A percentile compares a stretch with the other conserved stretches of the same genome.
phyloP scores from a whole-genome alignment of 2,329 filamentous ascomycete genomes.

The Aspergillus aculeatinus region DNA sequence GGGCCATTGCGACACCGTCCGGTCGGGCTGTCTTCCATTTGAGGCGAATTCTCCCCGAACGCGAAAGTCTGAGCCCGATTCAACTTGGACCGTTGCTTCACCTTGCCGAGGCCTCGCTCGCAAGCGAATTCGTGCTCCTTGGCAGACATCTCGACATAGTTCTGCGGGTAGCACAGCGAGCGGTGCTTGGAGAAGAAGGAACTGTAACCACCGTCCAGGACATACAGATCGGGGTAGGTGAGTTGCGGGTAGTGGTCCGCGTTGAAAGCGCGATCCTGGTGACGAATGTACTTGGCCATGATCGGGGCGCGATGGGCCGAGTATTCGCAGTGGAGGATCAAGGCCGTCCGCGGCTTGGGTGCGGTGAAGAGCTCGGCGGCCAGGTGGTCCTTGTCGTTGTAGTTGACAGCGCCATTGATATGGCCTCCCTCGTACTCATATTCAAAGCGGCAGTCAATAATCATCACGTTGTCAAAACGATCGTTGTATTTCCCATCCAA shows the following conservation, averaged over 20 bases:
- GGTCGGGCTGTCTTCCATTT: conserved; percentile 64
- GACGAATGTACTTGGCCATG: conserved; percentile 91
- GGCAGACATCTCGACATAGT: conserved; percentile 95
- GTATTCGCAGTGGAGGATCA: conserved; percentile 98
- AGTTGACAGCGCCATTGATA: conserved; percentile 90
- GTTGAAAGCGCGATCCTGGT: conserved; percentile 82
- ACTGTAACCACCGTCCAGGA: conserved; percentile 94
- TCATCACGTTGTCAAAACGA: conserved; percentile 74
- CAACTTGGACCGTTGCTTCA: conserved; percentile 84
- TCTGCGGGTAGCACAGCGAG: conserved; percentile 82
- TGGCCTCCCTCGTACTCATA: conserved; percentile 98
- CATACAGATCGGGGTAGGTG: conserved; percentile 96
- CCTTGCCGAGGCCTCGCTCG: conserved; percentile 89
- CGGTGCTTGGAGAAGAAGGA: conserved; percentile 81
- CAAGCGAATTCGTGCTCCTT: conserved; percentile 90
- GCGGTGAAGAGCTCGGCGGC: conserved; percentile 74
- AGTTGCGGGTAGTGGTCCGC: conserved; percentile 81
- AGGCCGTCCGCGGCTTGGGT: conserved; percentile 68
- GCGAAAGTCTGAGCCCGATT: conserved; percentile 90
- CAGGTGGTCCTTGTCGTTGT: conserved; percentile 91
- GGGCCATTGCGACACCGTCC: conserved; percentile 42
- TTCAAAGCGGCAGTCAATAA: conserved; percentile 97
- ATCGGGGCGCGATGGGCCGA: conserved; percentile 93
- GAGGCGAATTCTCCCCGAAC: conserved; percentile 71
- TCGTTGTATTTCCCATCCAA: conserved; percentile 80